Evolutionary conservation across 2,329 filamentous ascomycete species (phyloP).

Genomic region (Thermoascus crustaceus): DNA sequence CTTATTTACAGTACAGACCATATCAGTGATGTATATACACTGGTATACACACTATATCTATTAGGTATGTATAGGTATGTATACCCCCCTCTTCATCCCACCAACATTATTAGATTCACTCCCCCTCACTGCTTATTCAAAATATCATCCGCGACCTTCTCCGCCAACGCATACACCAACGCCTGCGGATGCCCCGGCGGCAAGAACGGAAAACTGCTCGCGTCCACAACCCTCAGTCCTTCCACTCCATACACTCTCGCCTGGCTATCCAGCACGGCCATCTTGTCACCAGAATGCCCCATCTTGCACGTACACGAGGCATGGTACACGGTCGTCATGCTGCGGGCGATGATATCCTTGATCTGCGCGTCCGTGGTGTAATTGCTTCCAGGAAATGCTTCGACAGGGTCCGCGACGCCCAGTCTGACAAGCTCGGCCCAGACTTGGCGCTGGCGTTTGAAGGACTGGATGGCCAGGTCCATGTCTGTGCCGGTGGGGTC

Average conservation of each 20-base stretch:
- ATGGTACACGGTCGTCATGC: constrained; percentile 28
- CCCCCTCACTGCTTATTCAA: background rate
- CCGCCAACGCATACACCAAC: constrained; percentile 31
- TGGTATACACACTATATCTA: no score
- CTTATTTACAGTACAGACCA: no score
- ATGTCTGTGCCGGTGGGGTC: constrained; percentile 39
- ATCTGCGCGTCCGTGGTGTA: constrained; percentile 38
- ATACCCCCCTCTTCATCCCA: no score
- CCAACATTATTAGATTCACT: background rate
- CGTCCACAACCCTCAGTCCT: constrained; percentile 28
- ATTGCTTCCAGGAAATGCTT: constrained; percentile 31
- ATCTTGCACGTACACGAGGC: constrained; percentile 30
- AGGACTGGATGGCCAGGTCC: constrained; percentile 37
- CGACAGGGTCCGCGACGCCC: constrained; percentile 24
- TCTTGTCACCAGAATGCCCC: constrained; percentile 21
- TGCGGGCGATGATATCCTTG: constrained; percentile 24
- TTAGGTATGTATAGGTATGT: no score
- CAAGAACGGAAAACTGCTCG: constrained; percentile 24
- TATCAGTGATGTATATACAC: no score
- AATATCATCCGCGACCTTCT: constrained; percentile 31
- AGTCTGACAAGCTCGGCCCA: constrained; percentile 22
- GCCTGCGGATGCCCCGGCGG: constrained; percentile 35
- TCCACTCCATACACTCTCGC: constrained; percentile 22
- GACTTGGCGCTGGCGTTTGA: constrained; percentile 36
- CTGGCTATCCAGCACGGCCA: constrained; percentile 26